Evolutionary conservation across 2,329 filamentous ascomycete genomes (phyloP).

Genomic region (Talaromyces amestolkiae): DNA sequence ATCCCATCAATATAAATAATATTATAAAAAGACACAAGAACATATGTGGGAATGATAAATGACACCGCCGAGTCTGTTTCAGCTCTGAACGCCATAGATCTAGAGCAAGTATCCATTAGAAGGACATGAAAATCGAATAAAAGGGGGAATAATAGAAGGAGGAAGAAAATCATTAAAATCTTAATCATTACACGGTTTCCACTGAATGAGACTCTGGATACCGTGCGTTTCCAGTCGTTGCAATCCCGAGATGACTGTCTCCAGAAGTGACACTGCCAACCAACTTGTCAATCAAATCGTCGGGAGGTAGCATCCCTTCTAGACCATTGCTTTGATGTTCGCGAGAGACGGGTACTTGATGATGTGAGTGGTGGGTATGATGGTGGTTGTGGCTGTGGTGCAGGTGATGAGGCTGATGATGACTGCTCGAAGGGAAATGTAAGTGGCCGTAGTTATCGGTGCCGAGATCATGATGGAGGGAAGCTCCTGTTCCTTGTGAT

Average conservation of each 20-base stretch:
- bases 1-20: not conserved
- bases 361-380: constrained; percentile 22
- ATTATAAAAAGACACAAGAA: not conserved
- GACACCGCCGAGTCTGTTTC: not conserved
- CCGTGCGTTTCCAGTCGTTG: constrained; percentile 32
- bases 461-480: constrained; percentile 32
- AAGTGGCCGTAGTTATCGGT: constrained; percentile 33
- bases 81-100: not conserved
- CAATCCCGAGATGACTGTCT: constrained; percentile 35
- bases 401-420: constrained; percentile 20
- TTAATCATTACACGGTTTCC: constrained; percentile 30
- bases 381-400: constrained; percentile 6
- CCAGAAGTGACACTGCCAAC: constrained; percentile 34
- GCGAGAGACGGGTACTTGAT: constrained; percentile 30
- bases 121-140: not conserved
- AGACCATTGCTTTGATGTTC: constrained; percentile 34
- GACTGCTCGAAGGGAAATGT: constrained; percentile 31
- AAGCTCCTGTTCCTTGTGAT: constrained; percentile 25
- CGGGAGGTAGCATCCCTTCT: constrained; percentile 34
- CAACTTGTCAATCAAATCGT: constrained; percentile 40
- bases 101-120: not conserved
- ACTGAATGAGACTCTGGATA: constrained; percentile 34
- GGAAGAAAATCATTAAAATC: constrained; percentile 14
- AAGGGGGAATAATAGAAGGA: not conserved
- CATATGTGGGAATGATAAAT: constrained; percentile 14